Evolutionary conservation across 495 filamentous ascomycete genomes (phyloP), one percentile per base, ranked within the genome.

Genomic region (Astrocystis sublimbata): DNA sequence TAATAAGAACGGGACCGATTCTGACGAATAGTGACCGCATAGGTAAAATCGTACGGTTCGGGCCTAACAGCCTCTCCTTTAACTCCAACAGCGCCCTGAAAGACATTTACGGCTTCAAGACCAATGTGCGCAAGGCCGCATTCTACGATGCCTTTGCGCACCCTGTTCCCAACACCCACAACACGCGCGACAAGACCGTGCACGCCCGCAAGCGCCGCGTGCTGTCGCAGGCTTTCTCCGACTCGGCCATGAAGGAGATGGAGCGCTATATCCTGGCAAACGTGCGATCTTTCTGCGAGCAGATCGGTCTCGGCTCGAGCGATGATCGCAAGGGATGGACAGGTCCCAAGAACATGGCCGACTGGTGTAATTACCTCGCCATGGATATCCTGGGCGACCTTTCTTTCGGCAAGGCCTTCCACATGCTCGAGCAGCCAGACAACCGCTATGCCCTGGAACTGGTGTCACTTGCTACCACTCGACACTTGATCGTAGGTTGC

Each of bases 321-420:
- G 67, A 68, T 24, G 75, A 79, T 10, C 69, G 65, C 58, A 76
- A 76, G 68, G 75, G 77, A 23, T 76, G 77, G 78, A 74, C 80
- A 24, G 65, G 72, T 42, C 62, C 77, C 21, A 74, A 78, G 65
- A 81, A 90, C 69, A 81, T 89, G 74, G 77, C 85, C 0, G 76
- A 85, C 61, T 89, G 85, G 82, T 81, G 79, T 57, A 88, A 85
- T 68, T 90, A 84, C 73, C 78, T 88, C 8, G 82, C 83, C 47
- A 91, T 89, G 76, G 89, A 92, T 64, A 84, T 90, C 21, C 85
- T 92, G 72, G 88, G 88, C 3, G 85, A 90, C 36, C 66, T 92
- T 8, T 81, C 81, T 59, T 92, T 91, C 66, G 87, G 86, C 15
- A 89, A 90, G 70, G 79, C 85, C 19, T 90, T 90, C 73, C 79